These are phyloP conservation scores for Candida dendrica DNA, from an alignment of 805 yeast genomes.

Conservation along the genomic window DNA sequence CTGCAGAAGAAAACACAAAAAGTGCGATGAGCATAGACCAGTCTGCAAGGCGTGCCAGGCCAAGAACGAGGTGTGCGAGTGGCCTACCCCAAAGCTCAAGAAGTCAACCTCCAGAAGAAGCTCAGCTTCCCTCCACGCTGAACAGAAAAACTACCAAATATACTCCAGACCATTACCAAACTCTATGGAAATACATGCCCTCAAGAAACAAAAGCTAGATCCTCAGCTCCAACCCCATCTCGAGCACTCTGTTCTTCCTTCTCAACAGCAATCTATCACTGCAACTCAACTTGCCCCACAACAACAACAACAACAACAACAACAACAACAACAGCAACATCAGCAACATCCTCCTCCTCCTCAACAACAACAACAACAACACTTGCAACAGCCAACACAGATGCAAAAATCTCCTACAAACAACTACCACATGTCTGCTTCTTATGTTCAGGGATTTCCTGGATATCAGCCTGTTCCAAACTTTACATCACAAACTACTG, in stretches of 20 bases:
- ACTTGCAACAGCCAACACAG: not conserved
- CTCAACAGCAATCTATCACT: not conserved
- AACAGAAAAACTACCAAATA: not conserved
- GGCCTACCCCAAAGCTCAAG: conserved; percentile 9
- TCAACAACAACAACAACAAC: not conserved
- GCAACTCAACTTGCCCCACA: not conserved
- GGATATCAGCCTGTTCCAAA: not conserved
- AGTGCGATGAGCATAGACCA: conserved; percentile 50
- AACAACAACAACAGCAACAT: not conserved
- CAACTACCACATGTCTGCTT: not conserved
- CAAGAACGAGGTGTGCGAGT: conserved; percentile 21
- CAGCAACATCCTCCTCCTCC: not conserved
- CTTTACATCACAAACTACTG: not conserved
- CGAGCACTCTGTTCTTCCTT: not conserved
- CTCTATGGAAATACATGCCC: not conserved
- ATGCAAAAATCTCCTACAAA: not conserved
- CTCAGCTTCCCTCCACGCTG: not conserved
- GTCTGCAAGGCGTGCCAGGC: conserved; percentile 32
- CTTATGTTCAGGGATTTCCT: not conserved
- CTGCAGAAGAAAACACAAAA: conserved; percentile 57
- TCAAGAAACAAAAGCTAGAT: not conserved
- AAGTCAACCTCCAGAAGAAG: conserved; percentile 1
- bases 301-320: not conserved
- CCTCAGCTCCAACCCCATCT: not conserved
- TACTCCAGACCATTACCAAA: conserved; percentile 1